Base-by-base conservation (phyloP, 2,329 filamentous ascomycete species). In the Penicillium sp. region DNA sequence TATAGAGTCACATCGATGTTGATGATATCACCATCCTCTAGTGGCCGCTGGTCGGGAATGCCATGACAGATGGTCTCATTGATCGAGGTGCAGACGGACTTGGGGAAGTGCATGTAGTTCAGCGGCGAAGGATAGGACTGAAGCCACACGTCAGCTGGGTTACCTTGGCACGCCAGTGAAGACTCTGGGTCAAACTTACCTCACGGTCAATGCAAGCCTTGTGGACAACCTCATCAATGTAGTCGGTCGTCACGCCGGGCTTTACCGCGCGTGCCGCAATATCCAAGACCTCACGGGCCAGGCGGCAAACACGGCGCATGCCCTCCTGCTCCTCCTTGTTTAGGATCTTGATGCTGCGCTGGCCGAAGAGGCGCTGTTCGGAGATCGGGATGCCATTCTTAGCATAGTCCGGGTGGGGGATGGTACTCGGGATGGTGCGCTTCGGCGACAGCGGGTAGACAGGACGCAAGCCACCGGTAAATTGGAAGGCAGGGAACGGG, bases 21-120 rank as follows among this genome's bases (percentile, higher is more conserved):
- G 65, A 98, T 76, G 58, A 98, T 97, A 65, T 98, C 93, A 54
- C 93, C 93, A 60, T 98, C 92, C 56, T 89, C 74, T 1, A 98
- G 79, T 6, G 87, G 78, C 47, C 93, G 83, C 69, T 95, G 84
- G 66, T 98, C 93, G 13, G 93, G 93, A 56, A 98, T 98, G 46
- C 93, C 93, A 77, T 98, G 93, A 76, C 93, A 98, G 70, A 98
- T 97, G 57, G 95, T 88, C 73, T 98, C 93, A 76, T 98, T 98
- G 43, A 88, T 75, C 2, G 92, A 97, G 3, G 92, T 97, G 74
- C 93, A 98, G 55, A 96, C 88, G 0, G 93, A 98, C 75, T 98
- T 98, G 58, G 93, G 93, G 74, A 97, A 98, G 71, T 91, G 79
- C 76, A 88, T 88, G 75, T 97, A 97, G 75, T 96, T 96, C 29